Conservation (phyloP, 1,139 yeast species). For the Yarrowia galli region DNA sequence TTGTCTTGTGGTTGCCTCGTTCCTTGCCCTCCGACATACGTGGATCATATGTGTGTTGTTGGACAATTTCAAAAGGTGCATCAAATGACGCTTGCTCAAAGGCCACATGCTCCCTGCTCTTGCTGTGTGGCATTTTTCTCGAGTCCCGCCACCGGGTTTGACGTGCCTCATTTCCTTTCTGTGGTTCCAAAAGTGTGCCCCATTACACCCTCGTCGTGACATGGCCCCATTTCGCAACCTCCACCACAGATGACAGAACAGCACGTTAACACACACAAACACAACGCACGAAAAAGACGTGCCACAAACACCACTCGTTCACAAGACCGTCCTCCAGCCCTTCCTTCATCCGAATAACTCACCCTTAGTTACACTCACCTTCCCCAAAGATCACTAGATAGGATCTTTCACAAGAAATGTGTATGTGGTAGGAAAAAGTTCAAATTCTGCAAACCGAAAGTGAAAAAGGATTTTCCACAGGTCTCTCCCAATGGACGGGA, state of each 20-base stretch:
- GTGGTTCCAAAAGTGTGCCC: neutral
- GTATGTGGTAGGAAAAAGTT: constrained; percentile 37
- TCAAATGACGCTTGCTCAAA: no score
- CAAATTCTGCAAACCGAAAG: constrained; percentile 36
- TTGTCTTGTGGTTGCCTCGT: neutral
- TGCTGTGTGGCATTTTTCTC: neutral
- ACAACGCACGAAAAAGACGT: neutral
- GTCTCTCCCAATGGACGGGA: constrained; percentile 20
- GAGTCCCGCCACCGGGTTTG: no score
- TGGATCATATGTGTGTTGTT: neutral
- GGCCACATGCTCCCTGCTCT: no score
- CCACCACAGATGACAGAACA: no score
- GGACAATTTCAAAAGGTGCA: no score
- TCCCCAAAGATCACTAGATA: constrained; percentile 38
- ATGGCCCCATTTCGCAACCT: constrained; percentile 14
- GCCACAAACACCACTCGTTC: no score
- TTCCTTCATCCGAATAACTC: neutral
- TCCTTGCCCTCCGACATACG: no score
- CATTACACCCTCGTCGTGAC: neutral
- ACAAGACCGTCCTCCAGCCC: neutral
- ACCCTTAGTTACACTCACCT: constrained; percentile 38
- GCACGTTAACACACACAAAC: neutral
- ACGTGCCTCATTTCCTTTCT: no score
- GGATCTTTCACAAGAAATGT: constrained; percentile 39
- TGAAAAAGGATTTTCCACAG: constrained; percentile 35